phyloP scores from a whole-genome alignment of 306 rosid species.

The Cucumis melo region DNA sequence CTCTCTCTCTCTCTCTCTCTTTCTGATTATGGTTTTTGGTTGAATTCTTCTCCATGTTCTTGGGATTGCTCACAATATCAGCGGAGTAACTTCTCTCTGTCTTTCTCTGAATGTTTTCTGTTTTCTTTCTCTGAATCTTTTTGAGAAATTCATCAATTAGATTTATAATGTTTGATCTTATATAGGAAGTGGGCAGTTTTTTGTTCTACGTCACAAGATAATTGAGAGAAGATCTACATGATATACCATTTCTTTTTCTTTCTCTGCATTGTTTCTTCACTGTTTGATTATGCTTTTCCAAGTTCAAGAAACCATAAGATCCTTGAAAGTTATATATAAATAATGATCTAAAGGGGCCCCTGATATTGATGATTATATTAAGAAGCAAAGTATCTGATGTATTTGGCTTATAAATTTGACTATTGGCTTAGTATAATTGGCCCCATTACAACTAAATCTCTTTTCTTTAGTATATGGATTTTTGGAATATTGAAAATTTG shows the following conservation, averaged over 20 bases:
- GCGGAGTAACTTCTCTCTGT: background rate
- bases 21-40: background rate
- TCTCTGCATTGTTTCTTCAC: constrained; percentile 22
- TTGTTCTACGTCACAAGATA: constrained; percentile 18
- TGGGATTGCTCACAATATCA: background rate
- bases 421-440: background rate
- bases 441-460: background rate
- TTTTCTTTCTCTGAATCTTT: background rate
- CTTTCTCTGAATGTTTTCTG: background rate
- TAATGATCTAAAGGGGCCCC: background rate
- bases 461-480: too few species aligned
- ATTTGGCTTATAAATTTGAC: constrained; percentile 1
- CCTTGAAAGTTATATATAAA: background rate
- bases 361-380: background rate
- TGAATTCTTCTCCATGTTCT: background rate
- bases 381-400: background rate
- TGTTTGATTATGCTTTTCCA: constrained; percentile 29
- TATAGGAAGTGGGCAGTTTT: constrained; percentile 18
- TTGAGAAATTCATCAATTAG: background rate
- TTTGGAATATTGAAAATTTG: background rate
- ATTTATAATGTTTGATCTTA: background rate
- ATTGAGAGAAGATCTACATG: constrained; percentile 23
- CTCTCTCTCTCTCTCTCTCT: too few species aligned
- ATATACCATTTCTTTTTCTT: constrained; percentile 7
- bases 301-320: background rate